phyloP scores from a whole-genome alignment of 1,139 yeast species.

The Kodamaea plutei region DNA sequence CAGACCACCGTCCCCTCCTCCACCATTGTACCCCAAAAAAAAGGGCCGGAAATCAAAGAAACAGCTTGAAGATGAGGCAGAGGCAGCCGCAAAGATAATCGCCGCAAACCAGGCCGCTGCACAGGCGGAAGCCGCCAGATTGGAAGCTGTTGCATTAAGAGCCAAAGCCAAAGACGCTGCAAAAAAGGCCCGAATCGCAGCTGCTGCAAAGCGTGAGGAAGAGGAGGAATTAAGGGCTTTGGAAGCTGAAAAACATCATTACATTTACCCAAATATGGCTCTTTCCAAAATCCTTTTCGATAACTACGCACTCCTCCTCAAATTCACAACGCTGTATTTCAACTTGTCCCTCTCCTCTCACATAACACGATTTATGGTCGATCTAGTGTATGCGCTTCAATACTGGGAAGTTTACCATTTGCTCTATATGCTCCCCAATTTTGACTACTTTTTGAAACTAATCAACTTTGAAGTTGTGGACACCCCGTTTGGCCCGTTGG shows the following conservation, averaged over 20 bases:
- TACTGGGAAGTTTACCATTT: conserved; percentile 48
- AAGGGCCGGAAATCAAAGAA: conserved; percentile 6
- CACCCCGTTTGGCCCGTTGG: conserved; percentile 39
- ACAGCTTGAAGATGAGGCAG: conserved; percentile 7
- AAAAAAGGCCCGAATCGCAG: background rate
- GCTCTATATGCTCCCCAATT: conserved; percentile 29
- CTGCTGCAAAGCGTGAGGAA: background rate
- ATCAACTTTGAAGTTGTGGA: conserved; percentile 34
- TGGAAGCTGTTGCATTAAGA: conserved; percentile 2
- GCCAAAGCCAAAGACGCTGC: conserved; percentile 4
- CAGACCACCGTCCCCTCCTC: conserved; percentile 4
- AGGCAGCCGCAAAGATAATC: conserved; percentile 4
- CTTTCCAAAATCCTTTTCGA: conserved; percentile 39
- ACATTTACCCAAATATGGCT: conserved; percentile 33
- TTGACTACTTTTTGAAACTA: conserved; percentile 32
- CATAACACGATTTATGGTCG: conserved; percentile 37
- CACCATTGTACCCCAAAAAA: conserved; percentile 7
- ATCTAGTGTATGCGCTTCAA: conserved; percentile 34
- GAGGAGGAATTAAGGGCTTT: conserved; percentile 2
- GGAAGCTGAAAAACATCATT: conserved; percentile 4
- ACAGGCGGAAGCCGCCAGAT: conserved; percentile 5
- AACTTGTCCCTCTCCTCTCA: conserved; percentile 37
- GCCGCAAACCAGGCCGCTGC: conserved; percentile 6
- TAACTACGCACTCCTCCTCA: conserved; percentile 29
- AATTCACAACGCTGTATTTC: conserved; percentile 32